Conservation (phyloP, 1,139 yeast species). For the Scheffersomyces illinoinensis region DNA sequence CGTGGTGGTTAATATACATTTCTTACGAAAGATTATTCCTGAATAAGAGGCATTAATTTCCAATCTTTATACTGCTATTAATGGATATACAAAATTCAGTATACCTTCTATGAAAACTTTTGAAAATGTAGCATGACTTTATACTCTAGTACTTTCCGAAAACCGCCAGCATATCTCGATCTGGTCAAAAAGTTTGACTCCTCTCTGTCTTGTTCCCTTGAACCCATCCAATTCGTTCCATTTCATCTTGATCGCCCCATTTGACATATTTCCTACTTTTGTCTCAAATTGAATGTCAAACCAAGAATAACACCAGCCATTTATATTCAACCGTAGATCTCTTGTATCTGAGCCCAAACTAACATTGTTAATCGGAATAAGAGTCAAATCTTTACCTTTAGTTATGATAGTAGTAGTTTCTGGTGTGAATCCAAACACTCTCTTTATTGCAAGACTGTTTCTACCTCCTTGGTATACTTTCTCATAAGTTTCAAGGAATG, state of each 20-base stretch:
- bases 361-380: neutral
- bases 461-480: slow-evolving; percentile 10
- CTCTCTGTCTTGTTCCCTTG: slow-evolving; percentile 58
- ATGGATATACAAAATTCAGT: neutral
- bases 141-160: neutral
- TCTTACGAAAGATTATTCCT: neutral
- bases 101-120: neutral
- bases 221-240: slow-evolving; percentile 76
- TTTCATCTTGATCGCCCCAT: slow-evolving; percentile 3
- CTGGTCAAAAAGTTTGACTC: slow-evolving; percentile 52
- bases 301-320: slow-evolving; percentile 20
- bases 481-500: neutral
- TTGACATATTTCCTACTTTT: neutral
- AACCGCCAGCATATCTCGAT: slow-evolving; percentile 40
- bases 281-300: slow-evolving; percentile 17
- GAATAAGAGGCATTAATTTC: neutral
- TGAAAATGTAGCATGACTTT: neutral
- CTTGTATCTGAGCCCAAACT: neutral
- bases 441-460: slow-evolving; percentile 1
- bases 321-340: slow-evolving; percentile 6
- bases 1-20: slow-evolving; percentile 56
- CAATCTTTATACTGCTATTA: neutral
- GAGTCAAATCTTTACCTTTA: neutral
- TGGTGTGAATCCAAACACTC: neutral
- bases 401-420: neutral